Evolutionary conservation across 306 rosid genomes (phyloP).

Genomic region (Cucumis hystrix): DNA sequence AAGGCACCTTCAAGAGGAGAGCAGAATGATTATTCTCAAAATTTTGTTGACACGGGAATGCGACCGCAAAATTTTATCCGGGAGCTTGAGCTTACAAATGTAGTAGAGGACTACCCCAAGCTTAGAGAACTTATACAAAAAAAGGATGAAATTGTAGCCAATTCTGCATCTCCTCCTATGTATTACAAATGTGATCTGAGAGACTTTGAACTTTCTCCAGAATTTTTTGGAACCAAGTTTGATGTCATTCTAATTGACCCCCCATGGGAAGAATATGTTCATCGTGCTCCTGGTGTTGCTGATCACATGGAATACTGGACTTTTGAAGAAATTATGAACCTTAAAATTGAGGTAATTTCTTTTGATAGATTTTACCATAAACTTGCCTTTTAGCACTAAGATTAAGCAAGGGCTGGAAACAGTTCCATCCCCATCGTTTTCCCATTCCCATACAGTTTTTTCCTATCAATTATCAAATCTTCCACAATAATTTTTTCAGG

Average conservation of each 20-base stretch:
- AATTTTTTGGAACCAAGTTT: conserved; percentile 92
- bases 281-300: conserved; percentile 99
- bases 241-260: conserved; percentile 99
- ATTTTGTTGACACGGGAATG: conserved; percentile 94
- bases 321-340: conserved; percentile 96
- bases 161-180: conserved; percentile 78
- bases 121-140: conserved; percentile 98
- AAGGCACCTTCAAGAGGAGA: conserved; percentile 99
- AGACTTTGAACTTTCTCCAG: conserved; percentile 88
- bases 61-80: conserved; percentile 97
- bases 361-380: not conserved
- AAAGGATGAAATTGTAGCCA: conserved; percentile 87
- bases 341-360: conserved; percentile 77
- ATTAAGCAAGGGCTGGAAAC: not conserved
- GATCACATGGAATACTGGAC: conserved; percentile 97
- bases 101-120: conserved; percentile 97
- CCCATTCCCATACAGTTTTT: not conserved
- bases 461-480: not conserved
- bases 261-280: conserved; percentile 99
- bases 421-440: not conserved
- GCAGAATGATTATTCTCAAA: conserved; percentile 98
- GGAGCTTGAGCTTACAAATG: conserved; percentile 93
- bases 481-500: conserved; percentile 30
- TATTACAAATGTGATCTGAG: conserved; percentile 68
- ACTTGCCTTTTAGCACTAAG: not conserved